These are phyloP conservation scores for Picea sitchensis DNA, from an alignment of 75 land plant genomes.

Conservation along the genomic window DNA sequence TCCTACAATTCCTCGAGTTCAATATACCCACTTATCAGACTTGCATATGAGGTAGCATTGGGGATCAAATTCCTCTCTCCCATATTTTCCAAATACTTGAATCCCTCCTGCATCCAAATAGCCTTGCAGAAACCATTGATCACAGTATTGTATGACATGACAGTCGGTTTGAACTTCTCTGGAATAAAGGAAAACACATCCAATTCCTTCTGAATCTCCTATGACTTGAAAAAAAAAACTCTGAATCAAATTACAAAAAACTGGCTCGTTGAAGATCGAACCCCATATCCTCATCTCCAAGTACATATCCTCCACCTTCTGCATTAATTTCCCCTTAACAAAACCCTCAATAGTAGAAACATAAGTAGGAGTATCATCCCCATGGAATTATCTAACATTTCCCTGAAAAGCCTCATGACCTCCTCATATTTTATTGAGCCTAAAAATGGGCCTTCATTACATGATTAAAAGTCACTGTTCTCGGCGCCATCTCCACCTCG, in stretches of 20 bases:
- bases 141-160: conserved; percentile 31
- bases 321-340: conserved; percentile 33
- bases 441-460: conserved; percentile 58
- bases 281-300: conserved; percentile 35
- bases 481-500: conserved; percentile 47
- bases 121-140: conserved; percentile 35
- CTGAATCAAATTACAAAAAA: conserved; percentile 39
- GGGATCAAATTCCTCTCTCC: conserved; percentile 42
- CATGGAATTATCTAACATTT: conserved; percentile 59
- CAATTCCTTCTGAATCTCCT: conserved; percentile 39
- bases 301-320: conserved; percentile 48
- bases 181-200: conserved; percentile 28
- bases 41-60: conserved; percentile 30
- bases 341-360: conserved; percentile 53
- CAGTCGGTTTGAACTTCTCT: conserved; percentile 6
- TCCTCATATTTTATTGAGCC: conserved; percentile 39
- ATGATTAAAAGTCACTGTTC: conserved; percentile 51
- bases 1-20: conserved; percentile 12
- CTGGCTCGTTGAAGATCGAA: conserved; percentile 31
- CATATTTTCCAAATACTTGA: conserved; percentile 39
- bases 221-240: conserved; percentile 22
- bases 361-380: conserved; percentile 56
- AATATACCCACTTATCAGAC: conserved; percentile 30
- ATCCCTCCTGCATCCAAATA: conserved; percentile 21
- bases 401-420: conserved; percentile 44